These are phyloP conservation scores for Pseudocercospora ulei DNA, from an alignment of 2,329 filamentous ascomycete genomes.

Conservation along the genomic window DNA sequence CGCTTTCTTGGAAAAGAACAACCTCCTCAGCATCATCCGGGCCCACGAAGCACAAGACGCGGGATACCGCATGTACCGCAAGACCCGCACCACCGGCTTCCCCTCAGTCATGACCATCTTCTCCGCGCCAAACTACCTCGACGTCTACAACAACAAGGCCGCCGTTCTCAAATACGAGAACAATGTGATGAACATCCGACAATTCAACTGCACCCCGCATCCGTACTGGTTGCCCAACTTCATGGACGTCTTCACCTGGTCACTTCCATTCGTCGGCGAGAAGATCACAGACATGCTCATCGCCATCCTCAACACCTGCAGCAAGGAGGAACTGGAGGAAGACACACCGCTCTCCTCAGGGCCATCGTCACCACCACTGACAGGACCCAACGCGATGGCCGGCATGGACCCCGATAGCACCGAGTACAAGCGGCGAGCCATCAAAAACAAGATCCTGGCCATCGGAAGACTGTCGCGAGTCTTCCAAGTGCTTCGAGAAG, in stretches of 20 bases:
- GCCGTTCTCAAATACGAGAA: slow-evolving; percentile 99
- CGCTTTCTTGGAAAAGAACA: slow-evolving; percentile 97
- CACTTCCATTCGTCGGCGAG: slow-evolving; percentile 92
- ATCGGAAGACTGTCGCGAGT: slow-evolving; percentile 94
- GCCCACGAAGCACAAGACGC: slow-evolving; percentile 98
- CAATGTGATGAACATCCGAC: slow-evolving; percentile 99
- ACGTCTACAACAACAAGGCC: slow-evolving; percentile 99
- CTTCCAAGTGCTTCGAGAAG: slow-evolving; percentile 95
- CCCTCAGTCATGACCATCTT: slow-evolving; percentile 99
- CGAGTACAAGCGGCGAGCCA: slow-evolving; percentile 88
- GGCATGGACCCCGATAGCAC: slow-evolving; percentile 68
- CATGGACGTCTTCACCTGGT: slow-evolving; percentile 99
- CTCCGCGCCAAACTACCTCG: slow-evolving; percentile 95
- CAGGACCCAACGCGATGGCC: slow-evolving; percentile 32
- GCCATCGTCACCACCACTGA: slow-evolving; percentile 61
- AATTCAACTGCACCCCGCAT: slow-evolving; percentile 99
- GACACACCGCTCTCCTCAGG: slow-evolving; percentile 69
- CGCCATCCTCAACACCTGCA: slow-evolving; percentile 94
- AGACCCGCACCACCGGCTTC: slow-evolving; percentile 95
- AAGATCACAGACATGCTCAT: slow-evolving; percentile 99
- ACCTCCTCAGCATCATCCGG: slow-evolving; percentile 89
- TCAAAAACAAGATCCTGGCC: slow-evolving; percentile 99
- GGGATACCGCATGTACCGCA: slow-evolving; percentile 97
- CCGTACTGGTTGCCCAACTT: slow-evolving; percentile 99
- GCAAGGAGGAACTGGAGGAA: slow-evolving; percentile 91